phyloP scores from a whole-genome alignment of 805 yeast species.

The Yarrowia porcina region DNA sequence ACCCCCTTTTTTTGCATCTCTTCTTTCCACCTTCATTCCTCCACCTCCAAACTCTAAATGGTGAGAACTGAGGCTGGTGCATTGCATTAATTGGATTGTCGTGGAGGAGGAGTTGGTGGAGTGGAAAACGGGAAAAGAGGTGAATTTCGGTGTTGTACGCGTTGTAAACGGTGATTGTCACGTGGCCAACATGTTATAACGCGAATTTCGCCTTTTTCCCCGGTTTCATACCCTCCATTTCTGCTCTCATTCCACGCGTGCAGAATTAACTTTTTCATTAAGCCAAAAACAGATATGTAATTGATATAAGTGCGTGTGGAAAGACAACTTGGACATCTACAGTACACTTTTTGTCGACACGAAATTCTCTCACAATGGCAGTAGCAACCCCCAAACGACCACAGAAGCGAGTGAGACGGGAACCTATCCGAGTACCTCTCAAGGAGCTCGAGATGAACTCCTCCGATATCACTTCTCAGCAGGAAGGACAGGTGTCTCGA shows the following conservation, averaged over 20 bases:
- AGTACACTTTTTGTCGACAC: not conserved
- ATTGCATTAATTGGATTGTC: conserved; percentile 22
- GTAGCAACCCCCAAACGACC: conserved; percentile 24
- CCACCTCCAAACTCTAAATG: not conserved
- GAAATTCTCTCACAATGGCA: not conserved
- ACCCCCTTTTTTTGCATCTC: not conserved
- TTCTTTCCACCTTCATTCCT: not conserved
- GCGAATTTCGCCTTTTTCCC: not conserved
- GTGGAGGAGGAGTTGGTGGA: not conserved
- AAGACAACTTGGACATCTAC: too few species aligned
- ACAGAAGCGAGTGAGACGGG: conserved; percentile 20
- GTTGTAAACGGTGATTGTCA: not conserved
- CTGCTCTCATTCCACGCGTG: too few species aligned
- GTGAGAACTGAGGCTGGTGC: conserved; percentile 22
- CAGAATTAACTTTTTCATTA: not conserved
- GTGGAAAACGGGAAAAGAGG: not conserved
- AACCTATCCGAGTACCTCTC: conserved; percentile 9
- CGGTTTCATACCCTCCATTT: not conserved
- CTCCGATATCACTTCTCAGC: not conserved
- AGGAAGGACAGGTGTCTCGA: not conserved
- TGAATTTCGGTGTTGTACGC: not conserved
- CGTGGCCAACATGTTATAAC: not conserved
- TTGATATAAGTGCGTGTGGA: conserved; percentile 1
- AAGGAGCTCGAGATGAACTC: not conserved
- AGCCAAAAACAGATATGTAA: conserved; percentile 15